A percentile compares a stretch with the other conserved stretches of the same genome.
phyloP scores from a whole-genome alignment of 106 monocot genomes.

The Dendrobium nobile region DNA sequence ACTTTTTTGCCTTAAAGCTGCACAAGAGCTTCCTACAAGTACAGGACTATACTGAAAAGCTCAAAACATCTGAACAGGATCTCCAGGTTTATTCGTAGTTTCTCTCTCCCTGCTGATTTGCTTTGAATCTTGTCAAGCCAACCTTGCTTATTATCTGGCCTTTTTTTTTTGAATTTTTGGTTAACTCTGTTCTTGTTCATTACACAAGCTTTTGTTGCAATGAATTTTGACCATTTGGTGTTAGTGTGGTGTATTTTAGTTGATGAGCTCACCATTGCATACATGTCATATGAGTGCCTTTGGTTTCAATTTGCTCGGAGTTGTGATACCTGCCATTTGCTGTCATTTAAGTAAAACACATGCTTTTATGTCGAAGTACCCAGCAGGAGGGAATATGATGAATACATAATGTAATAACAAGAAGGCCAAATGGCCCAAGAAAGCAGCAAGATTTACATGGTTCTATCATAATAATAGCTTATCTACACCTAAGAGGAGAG shows the following conservation, averaged over 20 bases:
- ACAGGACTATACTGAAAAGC: slow-evolving; percentile 43
- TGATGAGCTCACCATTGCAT: neutral
- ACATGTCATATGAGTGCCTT: neutral
- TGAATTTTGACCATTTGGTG: neutral
- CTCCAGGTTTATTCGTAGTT: slow-evolving; percentile 36
- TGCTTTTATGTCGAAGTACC: too few species aligned
- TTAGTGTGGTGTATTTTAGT: neutral
- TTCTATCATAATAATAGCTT: too few species aligned
- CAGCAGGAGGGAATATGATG: too few species aligned
- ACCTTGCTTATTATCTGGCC: neutral
- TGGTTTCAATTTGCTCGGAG: neutral
- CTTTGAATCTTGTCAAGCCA: neutral
- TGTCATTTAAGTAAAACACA: neutral
- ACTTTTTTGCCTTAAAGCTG: slow-evolving; percentile 26
- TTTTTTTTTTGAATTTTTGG: neutral
- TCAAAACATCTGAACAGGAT: slow-evolving; percentile 61
- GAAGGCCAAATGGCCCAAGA: too few species aligned
- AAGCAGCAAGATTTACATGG: too few species aligned
- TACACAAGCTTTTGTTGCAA: neutral
- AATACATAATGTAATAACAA: too few species aligned
- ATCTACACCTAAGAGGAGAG: too few species aligned
- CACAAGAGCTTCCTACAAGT: slow-evolving; percentile 44
- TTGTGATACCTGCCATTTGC: neutral
- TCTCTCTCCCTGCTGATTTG: neutral
- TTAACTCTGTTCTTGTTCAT: neutral